A percentile compares a stretch with the other conserved stretches of the same genome.
These are phyloP conservation scores for Lactifluus pinguis DNA, from an alignment of 768 basidiomycete species.

Conservation along the genomic window DNA sequence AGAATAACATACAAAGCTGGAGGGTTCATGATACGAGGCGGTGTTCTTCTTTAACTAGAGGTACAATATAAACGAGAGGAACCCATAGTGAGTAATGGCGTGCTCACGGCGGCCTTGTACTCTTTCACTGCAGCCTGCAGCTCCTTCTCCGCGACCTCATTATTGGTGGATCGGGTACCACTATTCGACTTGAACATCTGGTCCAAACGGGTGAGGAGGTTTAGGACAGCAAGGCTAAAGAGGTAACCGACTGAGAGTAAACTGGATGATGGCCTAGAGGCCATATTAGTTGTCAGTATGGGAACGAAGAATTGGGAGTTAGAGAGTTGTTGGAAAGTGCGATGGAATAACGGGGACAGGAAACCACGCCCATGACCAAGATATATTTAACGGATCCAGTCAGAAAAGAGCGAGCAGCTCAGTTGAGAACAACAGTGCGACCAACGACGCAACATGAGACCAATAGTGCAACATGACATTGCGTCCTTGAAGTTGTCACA, in stretches of 20 bases:
- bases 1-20: not conserved
- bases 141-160: not conserved
- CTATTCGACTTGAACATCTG: not conserved
- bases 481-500: too few relatives aligned
- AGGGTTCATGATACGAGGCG: slow-evolving; percentile 1
- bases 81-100: not conserved
- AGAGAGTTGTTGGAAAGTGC: too few relatives aligned
- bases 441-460: too few relatives aligned
- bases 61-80: too few relatives aligned
- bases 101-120: slow-evolving; percentile 2
- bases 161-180: not conserved
- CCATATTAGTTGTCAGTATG: not conserved
- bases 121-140: not conserved
- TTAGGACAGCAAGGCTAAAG: not conserved
- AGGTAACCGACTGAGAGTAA: not conserved
- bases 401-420: too few relatives aligned
- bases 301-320: not conserved
- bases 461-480: too few relatives aligned
- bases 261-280: not conserved
- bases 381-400: too few relatives aligned
- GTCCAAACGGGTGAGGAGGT: not conserved
- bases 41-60: slow-evolving; percentile 9
- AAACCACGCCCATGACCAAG: too few relatives aligned
- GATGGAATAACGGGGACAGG: too few relatives aligned
- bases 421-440: too few relatives aligned